Evolutionary conservation across 495 filamentous ascomycete species (phyloP), one percentile per base, ranked within the genome.

Genomic region (Aspergillus baeticus): DNA sequence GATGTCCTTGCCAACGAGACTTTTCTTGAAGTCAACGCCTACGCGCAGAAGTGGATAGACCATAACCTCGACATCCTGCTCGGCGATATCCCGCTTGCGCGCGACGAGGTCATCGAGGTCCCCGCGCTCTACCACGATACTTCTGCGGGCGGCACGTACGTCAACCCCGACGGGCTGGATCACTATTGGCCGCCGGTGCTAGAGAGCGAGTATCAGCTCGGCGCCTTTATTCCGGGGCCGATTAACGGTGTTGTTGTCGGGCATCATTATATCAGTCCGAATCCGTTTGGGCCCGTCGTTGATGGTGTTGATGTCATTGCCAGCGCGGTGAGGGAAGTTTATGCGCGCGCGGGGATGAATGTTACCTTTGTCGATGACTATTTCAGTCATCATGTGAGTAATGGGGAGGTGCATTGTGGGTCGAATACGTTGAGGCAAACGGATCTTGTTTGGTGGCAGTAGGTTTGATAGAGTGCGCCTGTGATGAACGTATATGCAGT

Each of bases 271-370:
- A 33, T 57, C n/a, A n/a, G 35, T 17, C 55, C 55, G 1, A 43
- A 57, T 20, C 55, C 55, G 11, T 51, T 39, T 23, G 46, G 55
- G 15, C 46, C 55, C n/a, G 36, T 57, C 5, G 29, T 57, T 29
- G 46, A 36, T 11, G 55, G 55, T 2, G 55, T 51, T 2, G 55
- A 51, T 33, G 42, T 53, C 10, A 15, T 43, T 14, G 41, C 41
- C 2, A 10, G 13, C 17, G 41, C 41, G 4, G 41, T 43, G 10
- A 21, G 22, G 41, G 20, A 18, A 4, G 18, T 14, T 5, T 43
- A 43, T 22, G 41, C 17, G 8, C 41, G 41, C n/a, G 41, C 41
- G 7, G 41, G 41, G 2, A 43, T 43, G 41, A 23, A 23, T 43
- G 41, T 43, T 43, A 22, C 41, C 2, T 43, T 43, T 23, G 20